Conservation (phyloP, 495 filamentous ascomycete species). For the Penicillium cosmopolitanum region DNA sequence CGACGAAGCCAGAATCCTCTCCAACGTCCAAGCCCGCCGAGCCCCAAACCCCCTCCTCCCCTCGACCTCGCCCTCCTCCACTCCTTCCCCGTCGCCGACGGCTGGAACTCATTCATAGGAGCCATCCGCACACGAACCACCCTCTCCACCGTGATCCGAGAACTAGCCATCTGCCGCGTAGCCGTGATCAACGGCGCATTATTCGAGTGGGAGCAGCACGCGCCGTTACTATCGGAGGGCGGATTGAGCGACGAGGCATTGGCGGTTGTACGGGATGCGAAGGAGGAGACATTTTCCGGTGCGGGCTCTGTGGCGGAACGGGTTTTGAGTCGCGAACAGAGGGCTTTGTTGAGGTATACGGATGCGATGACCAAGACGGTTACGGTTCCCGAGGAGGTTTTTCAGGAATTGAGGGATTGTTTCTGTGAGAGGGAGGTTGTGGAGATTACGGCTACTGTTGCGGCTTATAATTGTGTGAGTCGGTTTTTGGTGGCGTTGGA, state of each 20-base stretch:
- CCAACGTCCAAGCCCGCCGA: conserved; percentile 64
- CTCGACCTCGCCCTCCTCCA: conserved; percentile 78
- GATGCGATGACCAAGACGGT: conserved; percentile 77
- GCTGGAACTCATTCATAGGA: conserved; percentile 81
- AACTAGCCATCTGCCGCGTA: conserved; percentile 75
- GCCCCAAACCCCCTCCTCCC: conserved; percentile 63
- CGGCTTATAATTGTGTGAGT: conserved; percentile 87
- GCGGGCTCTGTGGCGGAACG: conserved; percentile 12
- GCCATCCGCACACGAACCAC: conserved; percentile 70
- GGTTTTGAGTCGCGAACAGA: conserved; percentile 59
- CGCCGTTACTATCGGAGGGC: conserved; percentile 58
- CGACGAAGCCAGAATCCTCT: conserved; percentile 58
- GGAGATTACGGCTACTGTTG: conserved; percentile 77
- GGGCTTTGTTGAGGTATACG: conserved; percentile 68
- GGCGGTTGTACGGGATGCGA: conserved; percentile 39
- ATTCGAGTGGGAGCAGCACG: conserved; percentile 82
- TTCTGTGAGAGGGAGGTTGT: conserved; percentile 73
- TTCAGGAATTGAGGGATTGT: conserved; percentile 56
- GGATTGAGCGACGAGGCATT: conserved; percentile 57
- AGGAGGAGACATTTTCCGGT: conserved; percentile 21
- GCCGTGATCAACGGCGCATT: conserved; percentile 72
- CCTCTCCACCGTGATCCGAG: conserved; percentile 62
- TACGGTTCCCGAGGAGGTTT: conserved; percentile 64
- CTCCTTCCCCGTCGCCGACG: conserved; percentile 70
- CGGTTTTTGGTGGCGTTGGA: conserved; percentile 83